Percentiles rank a stretch among this genome's conserved stretches.
phyloP scores from a whole-genome alignment of 108 stramenopile species.

The Licmophora abbreviata region DNA sequence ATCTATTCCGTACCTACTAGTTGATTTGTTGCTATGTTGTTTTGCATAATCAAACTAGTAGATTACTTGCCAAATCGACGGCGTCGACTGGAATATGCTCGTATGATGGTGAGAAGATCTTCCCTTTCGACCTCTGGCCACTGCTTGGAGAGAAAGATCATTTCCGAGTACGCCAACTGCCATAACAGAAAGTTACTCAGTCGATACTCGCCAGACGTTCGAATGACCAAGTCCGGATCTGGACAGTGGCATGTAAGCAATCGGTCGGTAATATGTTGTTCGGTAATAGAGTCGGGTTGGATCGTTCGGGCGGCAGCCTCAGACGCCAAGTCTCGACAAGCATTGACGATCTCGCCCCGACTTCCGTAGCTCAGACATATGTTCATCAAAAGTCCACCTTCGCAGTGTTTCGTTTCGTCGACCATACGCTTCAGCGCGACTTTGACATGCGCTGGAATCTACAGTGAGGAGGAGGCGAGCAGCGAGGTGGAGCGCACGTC shows the following conservation, averaged over 20 bases:
- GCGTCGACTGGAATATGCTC: conserved; percentile 57
- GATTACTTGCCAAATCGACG: conserved; percentile 76
- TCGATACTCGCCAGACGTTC: conserved; percentile 93
- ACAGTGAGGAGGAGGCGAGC: neutral
- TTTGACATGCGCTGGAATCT: conserved; percentile 49
- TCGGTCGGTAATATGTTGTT: conserved; percentile 28
- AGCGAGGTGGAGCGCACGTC: neutral
- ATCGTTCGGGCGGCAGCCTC: conserved; percentile 41
- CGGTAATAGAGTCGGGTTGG: conserved; percentile 37
- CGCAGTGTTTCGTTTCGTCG: conserved; percentile 27
- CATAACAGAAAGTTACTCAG: conserved; percentile 92
- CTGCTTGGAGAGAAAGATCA: conserved; percentile 87
- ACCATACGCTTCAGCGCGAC: conserved; percentile 45
- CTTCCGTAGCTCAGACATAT: conserved; percentile 92
- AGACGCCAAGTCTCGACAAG: conserved; percentile 42
- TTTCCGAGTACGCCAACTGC: conserved; percentile 92
- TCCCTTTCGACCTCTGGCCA: conserved; percentile 86
- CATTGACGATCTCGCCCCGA: conserved; percentile 86
- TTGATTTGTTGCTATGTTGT: neutral
- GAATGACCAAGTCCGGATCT: conserved; percentile 89
- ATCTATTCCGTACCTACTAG: too few relatives aligned
- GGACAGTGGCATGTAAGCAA: conserved; percentile 42
- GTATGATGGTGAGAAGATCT: conserved; percentile 41
- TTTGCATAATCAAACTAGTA: too few relatives aligned
- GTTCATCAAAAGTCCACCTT: conserved; percentile 66